Percentiles rank a stretch among this genome's conserved stretches.
phyloP scores from a whole-genome alignment of 2,329 filamentous ascomycete genomes.

The Cladosporium sphaerospermum region DNA sequence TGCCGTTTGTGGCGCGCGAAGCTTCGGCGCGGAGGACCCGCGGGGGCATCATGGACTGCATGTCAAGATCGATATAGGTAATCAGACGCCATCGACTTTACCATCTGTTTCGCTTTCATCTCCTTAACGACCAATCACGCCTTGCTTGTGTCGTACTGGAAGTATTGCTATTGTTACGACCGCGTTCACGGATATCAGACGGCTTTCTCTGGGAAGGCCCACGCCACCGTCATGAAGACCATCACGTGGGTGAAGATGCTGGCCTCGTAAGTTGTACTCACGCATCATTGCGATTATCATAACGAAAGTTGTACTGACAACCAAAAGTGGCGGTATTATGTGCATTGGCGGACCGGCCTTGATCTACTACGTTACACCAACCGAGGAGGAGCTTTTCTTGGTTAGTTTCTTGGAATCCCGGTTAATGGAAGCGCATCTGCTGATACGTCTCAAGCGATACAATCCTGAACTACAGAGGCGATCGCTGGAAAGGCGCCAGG shows the following conservation, averaged over 20 bases:
- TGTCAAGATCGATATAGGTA: neutral
- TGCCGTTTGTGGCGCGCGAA: slow-evolving; percentile 1
- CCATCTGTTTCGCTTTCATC: neutral
- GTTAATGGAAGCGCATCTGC: slow-evolving; percentile 5
- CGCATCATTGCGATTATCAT: slow-evolving; percentile 27
- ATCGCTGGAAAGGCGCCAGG: slow-evolving; percentile 70
- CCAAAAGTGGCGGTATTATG: slow-evolving; percentile 58
- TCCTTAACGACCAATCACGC: no score
- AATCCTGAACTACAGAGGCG: slow-evolving; percentile 90
- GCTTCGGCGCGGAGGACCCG: neutral
- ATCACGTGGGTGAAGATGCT: slow-evolving; percentile 62
- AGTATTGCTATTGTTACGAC: no score
- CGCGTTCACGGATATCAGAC: no score
- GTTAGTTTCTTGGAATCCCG: slow-evolving; percentile 28
- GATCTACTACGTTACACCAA: slow-evolving; percentile 71
- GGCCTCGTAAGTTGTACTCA: slow-evolving; percentile 48
- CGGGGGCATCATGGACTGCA: slow-evolving; percentile 7
- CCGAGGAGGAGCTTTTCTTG: slow-evolving; percentile 84
- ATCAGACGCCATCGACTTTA: neutral
- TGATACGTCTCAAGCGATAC: slow-evolving; percentile 56
- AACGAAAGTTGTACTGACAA: neutral
- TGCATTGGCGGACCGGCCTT: slow-evolving; percentile 81
- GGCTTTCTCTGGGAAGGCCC: neutral
- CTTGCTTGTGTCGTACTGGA: no score
- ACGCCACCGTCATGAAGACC: slow-evolving; percentile 37